These are phyloP conservation scores for Geranium incanum DNA, from an alignment of 441 rosid species.

Conservation along the genomic window DNA sequence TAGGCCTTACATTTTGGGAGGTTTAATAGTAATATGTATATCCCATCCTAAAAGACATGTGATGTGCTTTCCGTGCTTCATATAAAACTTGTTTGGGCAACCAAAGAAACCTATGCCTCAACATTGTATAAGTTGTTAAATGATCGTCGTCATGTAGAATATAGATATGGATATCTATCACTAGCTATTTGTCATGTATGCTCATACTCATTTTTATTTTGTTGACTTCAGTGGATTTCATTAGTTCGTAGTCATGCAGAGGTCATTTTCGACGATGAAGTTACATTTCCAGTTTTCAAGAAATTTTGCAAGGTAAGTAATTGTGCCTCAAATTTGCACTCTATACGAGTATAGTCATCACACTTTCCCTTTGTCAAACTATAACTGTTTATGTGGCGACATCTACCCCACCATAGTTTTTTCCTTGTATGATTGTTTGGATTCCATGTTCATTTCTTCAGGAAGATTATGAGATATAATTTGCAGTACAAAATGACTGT, in stretches of 20 bases:
- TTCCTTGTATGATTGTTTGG: constrained; percentile 3
- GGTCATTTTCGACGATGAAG: constrained; percentile 63
- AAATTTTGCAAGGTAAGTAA: constrained; percentile 70
- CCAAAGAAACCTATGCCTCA: neutral
- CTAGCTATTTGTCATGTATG: constrained; percentile 4
- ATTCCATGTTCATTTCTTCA: neutral
- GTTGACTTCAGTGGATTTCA: constrained; percentile 62
- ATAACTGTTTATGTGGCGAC: constrained; percentile 10
- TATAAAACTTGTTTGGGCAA: neutral
- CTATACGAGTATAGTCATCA: neutral
- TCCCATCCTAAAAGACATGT: neutral
- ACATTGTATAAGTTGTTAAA: neutral
- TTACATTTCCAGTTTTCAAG: constrained; percentile 56
- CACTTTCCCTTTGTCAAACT: constrained; percentile 6
- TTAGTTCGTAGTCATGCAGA: constrained; percentile 74
- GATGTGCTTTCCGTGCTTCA: neutral
- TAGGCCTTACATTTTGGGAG: constrained; percentile 9
- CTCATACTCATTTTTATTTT: constrained; percentile 18
- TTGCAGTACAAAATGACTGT: neutral
- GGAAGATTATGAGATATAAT: neutral
- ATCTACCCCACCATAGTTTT: neutral
- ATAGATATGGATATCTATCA: constrained; percentile 6
- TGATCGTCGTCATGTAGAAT: neutral
- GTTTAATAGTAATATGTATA: neutral
- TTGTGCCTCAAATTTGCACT: constrained; percentile 10